Evolutionary conservation across 805 yeast species (phyloP), one percentile per base, ranked within the genome.

Genomic region (Kregervanrija pseudodelftensis): DNA sequence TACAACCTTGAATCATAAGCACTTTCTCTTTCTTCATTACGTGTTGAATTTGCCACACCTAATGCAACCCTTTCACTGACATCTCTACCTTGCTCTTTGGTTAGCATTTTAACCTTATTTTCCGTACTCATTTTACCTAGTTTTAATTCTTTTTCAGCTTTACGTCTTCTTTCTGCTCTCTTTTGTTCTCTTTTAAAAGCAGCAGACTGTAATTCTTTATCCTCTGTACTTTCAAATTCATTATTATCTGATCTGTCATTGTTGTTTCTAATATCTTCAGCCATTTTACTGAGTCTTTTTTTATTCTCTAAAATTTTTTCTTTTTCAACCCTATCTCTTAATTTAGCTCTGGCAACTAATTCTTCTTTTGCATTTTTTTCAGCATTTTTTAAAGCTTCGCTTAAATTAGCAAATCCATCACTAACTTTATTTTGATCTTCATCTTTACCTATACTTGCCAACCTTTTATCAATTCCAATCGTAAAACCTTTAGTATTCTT

Each of bases 401-500:
- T 77, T 17, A 91, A 69, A 31, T 72, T 68, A 2, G 77, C 71
- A 58, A 83, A 81, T 37, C 79, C 79, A 45, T 78, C 76, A 1
- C 60, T 62, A 12, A 60, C 63, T 38, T 79, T 79, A 44, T 77
- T 77, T 0, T 60, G 63, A 11, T 61, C 65, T 33, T 59, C 56
- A 7, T 66, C 65, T 33, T 58, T 62, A 2, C 70, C 64, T 11
- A 74, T 73, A 2, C 79, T 72, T 1, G 82, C 82, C 44, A 86
- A 68, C 47, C 97, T 69, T 56, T 84, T 85, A 44, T 89, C 95
- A 36, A 90, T 63, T 1, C 84, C 79, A 38, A 90, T 81, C 1
- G 95, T 80, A 58, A 80, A 87, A 1, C 98, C 97, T 53, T 85
- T 84, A 13, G 90, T 86, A 61, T 93, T 93, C 62, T 89, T 90